Percentiles rank a stretch among this genome's conserved stretches.
phyloP scores from a whole-genome alignment of 2,329 filamentous ascomycete genomes.

The Ophiostoma ips region DNA sequence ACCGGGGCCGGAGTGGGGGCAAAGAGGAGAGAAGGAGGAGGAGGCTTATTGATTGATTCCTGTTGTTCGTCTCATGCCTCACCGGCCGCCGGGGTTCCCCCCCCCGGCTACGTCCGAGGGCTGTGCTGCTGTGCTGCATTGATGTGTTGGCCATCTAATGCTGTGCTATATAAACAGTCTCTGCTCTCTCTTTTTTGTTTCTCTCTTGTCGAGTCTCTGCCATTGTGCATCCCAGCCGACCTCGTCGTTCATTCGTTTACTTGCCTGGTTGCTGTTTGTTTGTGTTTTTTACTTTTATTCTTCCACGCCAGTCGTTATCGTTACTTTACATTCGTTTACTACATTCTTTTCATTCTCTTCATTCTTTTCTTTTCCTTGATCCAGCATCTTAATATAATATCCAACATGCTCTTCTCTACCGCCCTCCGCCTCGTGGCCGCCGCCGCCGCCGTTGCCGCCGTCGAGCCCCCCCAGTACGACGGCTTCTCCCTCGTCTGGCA shows the following conservation, averaged over 20 bases:
- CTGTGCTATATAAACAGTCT: no score
- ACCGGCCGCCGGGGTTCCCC: no score
- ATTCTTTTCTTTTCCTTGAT: background rate
- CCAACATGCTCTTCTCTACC: background rate
- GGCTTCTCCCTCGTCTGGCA: conserved; percentile 28
- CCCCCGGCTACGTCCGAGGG: no score
- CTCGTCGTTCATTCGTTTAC: no score
- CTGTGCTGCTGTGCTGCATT: no score
- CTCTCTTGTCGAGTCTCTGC: background rate
- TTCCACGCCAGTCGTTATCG: background rate
- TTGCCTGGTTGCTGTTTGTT: background rate
- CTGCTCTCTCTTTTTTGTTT: background rate
- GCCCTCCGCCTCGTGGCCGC: background rate
- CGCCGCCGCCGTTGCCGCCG: conserved; percentile 19
- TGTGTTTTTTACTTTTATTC: background rate
- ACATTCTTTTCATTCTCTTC: background rate
- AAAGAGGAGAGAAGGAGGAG: no score
- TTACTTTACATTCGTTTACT: background rate
- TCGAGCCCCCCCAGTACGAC: conserved; percentile 24
- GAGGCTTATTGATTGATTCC: no score
- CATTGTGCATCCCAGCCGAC: no score
- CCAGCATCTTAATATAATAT: background rate
- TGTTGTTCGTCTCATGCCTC: no score
- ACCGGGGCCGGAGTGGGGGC: no score
- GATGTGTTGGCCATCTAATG: no score